Conservation (phyloP, 2,329 filamentous ascomycete genomes). For the Colletotrichum karsti region DNA sequence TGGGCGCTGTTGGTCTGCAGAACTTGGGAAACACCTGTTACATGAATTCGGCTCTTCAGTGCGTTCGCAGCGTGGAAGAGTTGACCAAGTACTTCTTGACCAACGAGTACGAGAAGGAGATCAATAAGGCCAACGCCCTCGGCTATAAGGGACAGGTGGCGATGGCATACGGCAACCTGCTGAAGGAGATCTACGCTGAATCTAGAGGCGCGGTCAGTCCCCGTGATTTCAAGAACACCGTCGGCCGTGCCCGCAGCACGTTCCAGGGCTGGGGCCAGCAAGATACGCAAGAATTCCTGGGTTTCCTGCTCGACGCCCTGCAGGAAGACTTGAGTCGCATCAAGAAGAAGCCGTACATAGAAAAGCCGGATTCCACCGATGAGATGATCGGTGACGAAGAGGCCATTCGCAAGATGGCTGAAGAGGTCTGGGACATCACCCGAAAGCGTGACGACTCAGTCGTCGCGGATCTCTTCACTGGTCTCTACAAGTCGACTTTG, state of each 20-base stretch:
- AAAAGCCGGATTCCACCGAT: constrained; percentile 97
- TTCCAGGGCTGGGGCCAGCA: constrained; percentile 97
- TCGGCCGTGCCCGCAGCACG: constrained; percentile 82
- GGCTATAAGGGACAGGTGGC: constrained; percentile 88
- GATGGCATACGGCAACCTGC: constrained; percentile 79
- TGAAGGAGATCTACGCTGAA: constrained; percentile 82
- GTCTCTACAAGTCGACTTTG: constrained; percentile 97
- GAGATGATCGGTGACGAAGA: constrained; percentile 87
- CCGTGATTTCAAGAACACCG: constrained; percentile 80
- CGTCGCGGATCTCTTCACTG: constrained; percentile 93
- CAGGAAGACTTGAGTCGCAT: constrained; percentile 96
- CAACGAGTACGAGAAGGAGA: constrained; percentile 77
- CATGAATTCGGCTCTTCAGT: constrained; percentile 98
- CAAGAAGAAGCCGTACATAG: constrained; percentile 94
- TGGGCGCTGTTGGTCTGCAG: constrained; percentile 82
- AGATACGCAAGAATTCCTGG: constrained; percentile 96
- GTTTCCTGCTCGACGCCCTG: constrained; percentile 91
- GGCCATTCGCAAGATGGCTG: constrained; percentile 84
- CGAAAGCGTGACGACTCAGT: constrained; percentile 93
- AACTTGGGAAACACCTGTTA: constrained; percentile 99
- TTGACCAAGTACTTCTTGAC: constrained; percentile 90
- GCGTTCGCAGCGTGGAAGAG: constrained; percentile 92
- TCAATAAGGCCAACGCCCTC: constrained; percentile 87
- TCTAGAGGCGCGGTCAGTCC: constrained; percentile 77
- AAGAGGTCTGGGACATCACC: constrained; percentile 91